Percentiles rank a stretch among this genome's conserved stretches.
phyloP scores from a whole-genome alignment of 2,329 filamentous ascomycete species.

The Endoconidiophora laricicola region DNA sequence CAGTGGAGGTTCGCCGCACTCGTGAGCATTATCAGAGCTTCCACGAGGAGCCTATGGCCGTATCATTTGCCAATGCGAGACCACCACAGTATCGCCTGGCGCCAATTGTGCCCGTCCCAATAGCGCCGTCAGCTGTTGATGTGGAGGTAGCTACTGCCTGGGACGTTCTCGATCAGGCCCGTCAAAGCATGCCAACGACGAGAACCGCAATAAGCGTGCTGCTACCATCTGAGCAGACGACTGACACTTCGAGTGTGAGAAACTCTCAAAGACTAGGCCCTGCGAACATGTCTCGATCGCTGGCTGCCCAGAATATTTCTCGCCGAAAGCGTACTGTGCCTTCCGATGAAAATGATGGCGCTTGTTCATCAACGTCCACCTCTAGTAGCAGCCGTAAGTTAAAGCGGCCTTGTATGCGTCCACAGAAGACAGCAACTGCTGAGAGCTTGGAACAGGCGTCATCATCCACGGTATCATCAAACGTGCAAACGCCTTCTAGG shows the following conservation, averaged over 20 bases:
- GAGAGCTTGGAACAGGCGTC: constrained; percentile 23
- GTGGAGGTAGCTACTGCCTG: constrained; percentile 70
- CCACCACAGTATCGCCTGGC: not conserved
- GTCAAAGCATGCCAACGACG: constrained; percentile 22
- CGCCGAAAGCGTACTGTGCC: too few species aligned
- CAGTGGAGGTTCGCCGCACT: too few species aligned
- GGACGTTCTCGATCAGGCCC: constrained; percentile 59
- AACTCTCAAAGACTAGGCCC: too few species aligned
- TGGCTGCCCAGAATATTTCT: too few species aligned
- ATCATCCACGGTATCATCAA: constrained; percentile 10
- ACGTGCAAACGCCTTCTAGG: not conserved
- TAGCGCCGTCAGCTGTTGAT: not conserved
- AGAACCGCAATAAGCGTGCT: constrained; percentile 12
- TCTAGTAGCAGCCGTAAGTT: constrained; percentile 39
- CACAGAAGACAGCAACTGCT: constrained; percentile 22
- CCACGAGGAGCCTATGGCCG: too few species aligned
- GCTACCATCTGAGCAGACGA: too few species aligned
- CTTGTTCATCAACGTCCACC: not conserved
- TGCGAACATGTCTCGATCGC: too few species aligned
- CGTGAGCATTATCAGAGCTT: too few species aligned
- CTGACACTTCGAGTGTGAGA: too few species aligned
- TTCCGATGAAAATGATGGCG: not conserved
- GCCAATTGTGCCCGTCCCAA: not conserved
- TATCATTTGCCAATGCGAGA: too few species aligned
- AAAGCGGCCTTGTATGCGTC: constrained; percentile 70